Evolutionary conservation across 1,284 basidiomycete species (phyloP).

Genomic region (Sporisorium reilianum): DNA sequence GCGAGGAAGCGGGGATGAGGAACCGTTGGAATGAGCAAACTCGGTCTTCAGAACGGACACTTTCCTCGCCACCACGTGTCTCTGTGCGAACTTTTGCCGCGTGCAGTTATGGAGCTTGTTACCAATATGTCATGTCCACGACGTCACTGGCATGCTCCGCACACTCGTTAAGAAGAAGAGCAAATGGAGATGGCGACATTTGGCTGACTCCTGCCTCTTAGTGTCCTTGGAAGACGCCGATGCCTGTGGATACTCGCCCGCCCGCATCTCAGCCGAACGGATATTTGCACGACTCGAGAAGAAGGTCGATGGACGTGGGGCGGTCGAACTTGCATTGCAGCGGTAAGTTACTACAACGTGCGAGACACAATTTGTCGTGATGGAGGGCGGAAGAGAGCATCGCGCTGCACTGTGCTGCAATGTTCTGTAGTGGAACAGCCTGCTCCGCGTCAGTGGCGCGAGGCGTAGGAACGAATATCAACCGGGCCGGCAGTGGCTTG

Average conservation of each 20-base stretch:
- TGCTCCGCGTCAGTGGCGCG: background rate
- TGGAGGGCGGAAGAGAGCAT: conserved; percentile 5
- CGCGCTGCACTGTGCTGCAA: conserved; percentile 3
- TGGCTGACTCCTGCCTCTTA: too few species aligned
- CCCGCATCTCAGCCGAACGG: background rate
- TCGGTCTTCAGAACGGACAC: conserved; percentile 20
- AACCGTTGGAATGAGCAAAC: background rate
- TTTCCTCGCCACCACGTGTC: conserved; percentile 4
- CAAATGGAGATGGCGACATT: conserved; percentile 1
- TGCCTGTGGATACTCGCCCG: background rate
- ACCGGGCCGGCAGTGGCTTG: background rate
- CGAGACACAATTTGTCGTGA: background rate
- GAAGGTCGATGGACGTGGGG: conserved; percentile 9
- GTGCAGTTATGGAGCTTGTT: background rate
- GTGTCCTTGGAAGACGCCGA: conserved; percentile 5
- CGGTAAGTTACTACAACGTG: background rate
- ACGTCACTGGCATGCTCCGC: background rate
- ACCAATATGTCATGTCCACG: too few species aligned
- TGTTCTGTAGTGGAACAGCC: background rate
- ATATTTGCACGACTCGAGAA: background rate
- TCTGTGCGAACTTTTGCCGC: background rate
- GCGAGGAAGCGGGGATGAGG: too few species aligned
- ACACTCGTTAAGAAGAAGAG: background rate
- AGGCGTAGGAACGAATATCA: background rate
- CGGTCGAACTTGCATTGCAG: conserved; percentile 10